Evolutionary conservation across 1,139 yeast genomes (phyloP).

Genomic region (Pichia sorboxylosa): DNA sequence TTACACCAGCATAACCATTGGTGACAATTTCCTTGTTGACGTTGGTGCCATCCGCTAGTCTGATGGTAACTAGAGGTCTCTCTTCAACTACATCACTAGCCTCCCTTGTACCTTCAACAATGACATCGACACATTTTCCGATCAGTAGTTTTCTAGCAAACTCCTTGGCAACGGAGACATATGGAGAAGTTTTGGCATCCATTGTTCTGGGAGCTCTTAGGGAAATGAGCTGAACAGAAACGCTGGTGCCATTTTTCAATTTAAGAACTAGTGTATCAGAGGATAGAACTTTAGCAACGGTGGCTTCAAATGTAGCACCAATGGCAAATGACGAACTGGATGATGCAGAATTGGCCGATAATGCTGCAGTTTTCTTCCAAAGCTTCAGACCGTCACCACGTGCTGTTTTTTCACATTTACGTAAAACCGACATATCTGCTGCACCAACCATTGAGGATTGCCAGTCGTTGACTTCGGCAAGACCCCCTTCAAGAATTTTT

Average conservation of each 20-base stretch:
- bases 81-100: constrained; percentile 54
- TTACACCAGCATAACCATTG: constrained; percentile 67
- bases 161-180: constrained; percentile 58
- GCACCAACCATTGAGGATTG: constrained; percentile 68
- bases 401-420: constrained; percentile 63
- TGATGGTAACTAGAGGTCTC: constrained; percentile 52
- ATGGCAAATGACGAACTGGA: constrained; percentile 18
- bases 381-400: constrained; percentile 49
- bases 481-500: constrained; percentile 54
- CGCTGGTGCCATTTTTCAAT: constrained; percentile 36
- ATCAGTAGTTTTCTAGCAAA: constrained; percentile 56
- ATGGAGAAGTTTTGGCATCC: constrained; percentile 48
- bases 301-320: constrained; percentile 44
- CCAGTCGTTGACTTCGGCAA: constrained; percentile 74
- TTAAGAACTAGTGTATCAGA: constrained; percentile 57
- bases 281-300: constrained; percentile 48
- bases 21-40: constrained; percentile 52
- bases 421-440: constrained; percentile 43
- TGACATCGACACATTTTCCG: constrained; percentile 54
- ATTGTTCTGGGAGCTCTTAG: constrained; percentile 59
- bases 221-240: constrained; percentile 64
- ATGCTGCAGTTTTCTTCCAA: constrained; percentile 35
- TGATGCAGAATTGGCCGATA: constrained; percentile 13
- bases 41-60: constrained; percentile 37
- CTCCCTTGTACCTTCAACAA: constrained; percentile 56